Percentiles rank a stretch among this genome's conserved stretches.
Conservation (phyloP, 2,329 filamentous ascomycete genomes). For the Geosmithia flava region DNA sequence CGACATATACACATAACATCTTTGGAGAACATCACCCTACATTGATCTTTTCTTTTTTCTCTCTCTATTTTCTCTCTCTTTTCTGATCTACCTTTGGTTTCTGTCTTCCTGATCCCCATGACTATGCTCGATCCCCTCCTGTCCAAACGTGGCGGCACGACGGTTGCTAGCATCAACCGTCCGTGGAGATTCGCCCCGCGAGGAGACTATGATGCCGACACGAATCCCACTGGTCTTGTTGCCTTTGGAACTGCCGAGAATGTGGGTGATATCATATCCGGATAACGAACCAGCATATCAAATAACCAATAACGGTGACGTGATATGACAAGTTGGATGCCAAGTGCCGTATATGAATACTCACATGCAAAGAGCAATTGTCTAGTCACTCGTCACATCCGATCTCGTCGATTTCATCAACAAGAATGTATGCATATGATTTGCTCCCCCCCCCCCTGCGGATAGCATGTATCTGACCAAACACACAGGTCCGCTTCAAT, state of each 20-base stretch:
- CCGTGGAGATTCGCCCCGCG: slow-evolving; percentile 20
- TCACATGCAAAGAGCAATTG: not conserved
- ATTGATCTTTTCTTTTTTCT: too few species aligned
- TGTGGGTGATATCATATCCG: slow-evolving; percentile 5
- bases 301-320: too few species aligned
- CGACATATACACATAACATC: too few species aligned
- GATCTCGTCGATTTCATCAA: slow-evolving; percentile 15
- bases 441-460: not conserved
- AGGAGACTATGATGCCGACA: slow-evolving; percentile 21
- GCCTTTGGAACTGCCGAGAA: slow-evolving; percentile 38
- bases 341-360: not conserved
- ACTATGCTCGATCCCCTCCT: slow-evolving; percentile 3
- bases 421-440: slow-evolving; percentile 13
- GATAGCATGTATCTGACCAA: not conserved
- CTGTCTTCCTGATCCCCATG: not conserved
- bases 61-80: too few species aligned
- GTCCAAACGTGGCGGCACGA: slow-evolving; percentile 9
- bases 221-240: slow-evolving; percentile 27
- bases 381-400: slow-evolving; percentile 25
- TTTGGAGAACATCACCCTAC: too few species aligned
- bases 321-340: not conserved
- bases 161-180: slow-evolving; percentile 10
- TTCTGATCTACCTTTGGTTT: not conserved
- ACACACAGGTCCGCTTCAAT: not conserved
- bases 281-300: not conserved